Evolutionary conservation across 106 monocot genomes (phyloP).

Genomic region (Allium sativum): DNA sequence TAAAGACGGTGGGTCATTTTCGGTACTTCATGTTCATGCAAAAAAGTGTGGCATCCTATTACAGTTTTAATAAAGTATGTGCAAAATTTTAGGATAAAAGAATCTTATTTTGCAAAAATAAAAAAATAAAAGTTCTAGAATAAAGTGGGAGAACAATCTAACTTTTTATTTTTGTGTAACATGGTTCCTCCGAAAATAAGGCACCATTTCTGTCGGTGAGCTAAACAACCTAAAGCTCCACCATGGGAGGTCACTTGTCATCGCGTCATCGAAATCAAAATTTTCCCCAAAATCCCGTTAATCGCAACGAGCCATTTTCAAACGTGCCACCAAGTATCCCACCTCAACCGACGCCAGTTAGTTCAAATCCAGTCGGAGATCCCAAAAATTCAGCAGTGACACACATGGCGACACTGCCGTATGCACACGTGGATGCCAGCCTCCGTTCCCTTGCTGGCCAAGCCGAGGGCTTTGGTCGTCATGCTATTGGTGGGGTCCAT

Average conservation of each 20-base stretch:
- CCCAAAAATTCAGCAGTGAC: not conserved
- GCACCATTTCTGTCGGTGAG: not conserved
- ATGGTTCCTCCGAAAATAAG: too few relatives aligned
- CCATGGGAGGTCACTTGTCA: constrained; percentile 20
- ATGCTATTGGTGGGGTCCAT: constrained; percentile 68
- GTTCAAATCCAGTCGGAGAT: not conserved
- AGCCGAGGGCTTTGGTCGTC: constrained; percentile 88
- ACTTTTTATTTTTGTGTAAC: too few relatives aligned
- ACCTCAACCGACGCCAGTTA: not conserved
- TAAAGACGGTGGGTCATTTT: too few relatives aligned
- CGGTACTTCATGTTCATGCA: too few relatives aligned
- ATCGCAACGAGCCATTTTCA: not conserved
- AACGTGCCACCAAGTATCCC: not conserved
- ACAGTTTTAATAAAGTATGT: too few relatives aligned
- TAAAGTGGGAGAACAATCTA: too few relatives aligned
- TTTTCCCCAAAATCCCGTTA: not conserved
- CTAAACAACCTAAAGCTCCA: too few relatives aligned
- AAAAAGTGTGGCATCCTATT: too few relatives aligned
- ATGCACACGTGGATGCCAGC: constrained; percentile 37
- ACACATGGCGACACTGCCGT: constrained; percentile 25
- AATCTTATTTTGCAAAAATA: too few relatives aligned
- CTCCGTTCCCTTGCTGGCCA: constrained; percentile 59
- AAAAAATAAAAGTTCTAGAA: too few relatives aligned
- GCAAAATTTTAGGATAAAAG: too few relatives aligned
- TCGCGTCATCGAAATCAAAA: not conserved